phyloP scores from a whole-genome alignment of 2,329 filamentous ascomycete genomes.

The Alternaria ventricosa region DNA sequence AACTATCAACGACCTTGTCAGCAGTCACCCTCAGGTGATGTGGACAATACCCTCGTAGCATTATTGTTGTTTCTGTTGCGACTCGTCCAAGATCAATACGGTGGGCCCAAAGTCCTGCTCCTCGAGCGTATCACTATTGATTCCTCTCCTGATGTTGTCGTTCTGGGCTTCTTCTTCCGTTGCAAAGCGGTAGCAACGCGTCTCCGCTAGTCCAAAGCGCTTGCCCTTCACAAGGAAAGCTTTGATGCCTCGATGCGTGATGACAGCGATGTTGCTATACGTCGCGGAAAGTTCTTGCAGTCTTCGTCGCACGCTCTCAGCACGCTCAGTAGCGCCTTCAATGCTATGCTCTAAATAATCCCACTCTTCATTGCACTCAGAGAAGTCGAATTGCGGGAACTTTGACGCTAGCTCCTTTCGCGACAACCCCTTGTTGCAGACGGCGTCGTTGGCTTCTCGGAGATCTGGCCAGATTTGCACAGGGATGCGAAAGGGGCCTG shows the following conservation, averaged over 20 bases:
- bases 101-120: slow-evolving; percentile 31
- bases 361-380: slow-evolving; percentile 19
- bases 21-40: background rate
- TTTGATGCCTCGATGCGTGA: slow-evolving; percentile 29
- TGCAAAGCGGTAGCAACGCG: slow-evolving; percentile 23
- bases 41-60: background rate
- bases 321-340: slow-evolving; percentile 13
- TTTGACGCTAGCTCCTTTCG: slow-evolving; percentile 11
- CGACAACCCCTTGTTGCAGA: slow-evolving; percentile 23
- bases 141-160: slow-evolving; percentile 10
- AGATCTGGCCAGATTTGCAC: slow-evolving; percentile 32
- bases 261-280: slow-evolving; percentile 20
- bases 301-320: slow-evolving; percentile 20
- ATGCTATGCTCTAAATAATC: slow-evolving; percentile 18
- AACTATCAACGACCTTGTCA: background rate
- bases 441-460: slow-evolving; percentile 23
- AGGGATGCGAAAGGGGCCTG: background rate
- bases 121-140: slow-evolving; percentile 16
- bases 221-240: slow-evolving; percentile 22
- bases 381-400: slow-evolving; percentile 29
- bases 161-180: slow-evolving; percentile 13
- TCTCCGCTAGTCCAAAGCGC: slow-evolving; percentile 23
- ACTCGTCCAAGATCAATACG: slow-evolving; percentile 14
- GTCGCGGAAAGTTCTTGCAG: slow-evolving; percentile 12
- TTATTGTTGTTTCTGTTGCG: background rate